Percentiles rank a stretch among this genome's conserved stretches.
Conservation (phyloP, 208 protist genomes). For the Vickermania spadyakhi region DNA sequence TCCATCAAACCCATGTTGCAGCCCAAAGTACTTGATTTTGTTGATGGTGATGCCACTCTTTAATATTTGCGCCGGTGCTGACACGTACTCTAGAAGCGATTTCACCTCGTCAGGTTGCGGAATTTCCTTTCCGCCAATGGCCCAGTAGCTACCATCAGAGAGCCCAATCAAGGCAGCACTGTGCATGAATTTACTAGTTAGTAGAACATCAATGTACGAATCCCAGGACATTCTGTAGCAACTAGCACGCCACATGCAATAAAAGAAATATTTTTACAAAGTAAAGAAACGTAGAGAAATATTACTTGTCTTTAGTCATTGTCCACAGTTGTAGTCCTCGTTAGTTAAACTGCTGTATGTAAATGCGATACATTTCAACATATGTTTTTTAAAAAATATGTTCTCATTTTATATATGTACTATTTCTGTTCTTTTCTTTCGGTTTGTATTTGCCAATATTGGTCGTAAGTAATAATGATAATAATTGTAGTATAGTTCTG, state of each 20-base stretch:
- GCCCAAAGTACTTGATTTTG: constrained; percentile 81
- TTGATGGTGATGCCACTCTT: constrained; percentile 67
- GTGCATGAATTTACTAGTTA: constrained; percentile 83
- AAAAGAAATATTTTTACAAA: too few relatives aligned
- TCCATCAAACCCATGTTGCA: constrained; percentile 62
- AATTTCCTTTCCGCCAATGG: constrained; percentile 75
- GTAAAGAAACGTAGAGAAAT: too few relatives aligned
- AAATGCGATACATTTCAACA: background rate
- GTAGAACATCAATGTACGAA: constrained; percentile 79
- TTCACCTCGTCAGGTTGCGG: constrained; percentile 80
- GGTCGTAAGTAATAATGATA: too few relatives aligned
- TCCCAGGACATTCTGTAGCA: constrained; percentile 93
- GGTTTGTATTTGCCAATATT: too few relatives aligned
- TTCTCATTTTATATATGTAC: too few relatives aligned
- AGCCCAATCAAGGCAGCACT: constrained; percentile 74
- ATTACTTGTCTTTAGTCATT: too few relatives aligned
- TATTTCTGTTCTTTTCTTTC: too few relatives aligned
- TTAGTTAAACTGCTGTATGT: background rate
- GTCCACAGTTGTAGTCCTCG: too few relatives aligned
- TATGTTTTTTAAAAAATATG: too few relatives aligned
- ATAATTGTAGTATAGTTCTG: too few relatives aligned
- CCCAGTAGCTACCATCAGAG: constrained; percentile 83
- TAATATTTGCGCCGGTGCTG: constrained; percentile 50
- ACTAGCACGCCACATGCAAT: too few relatives aligned
- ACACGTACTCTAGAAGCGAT: constrained; percentile 64